Evolutionary conservation across 192 early-diverging fungal genomes (phyloP), one percentile per base, ranked within the genome.

Genomic region (Coemansia asiatica): DNA sequence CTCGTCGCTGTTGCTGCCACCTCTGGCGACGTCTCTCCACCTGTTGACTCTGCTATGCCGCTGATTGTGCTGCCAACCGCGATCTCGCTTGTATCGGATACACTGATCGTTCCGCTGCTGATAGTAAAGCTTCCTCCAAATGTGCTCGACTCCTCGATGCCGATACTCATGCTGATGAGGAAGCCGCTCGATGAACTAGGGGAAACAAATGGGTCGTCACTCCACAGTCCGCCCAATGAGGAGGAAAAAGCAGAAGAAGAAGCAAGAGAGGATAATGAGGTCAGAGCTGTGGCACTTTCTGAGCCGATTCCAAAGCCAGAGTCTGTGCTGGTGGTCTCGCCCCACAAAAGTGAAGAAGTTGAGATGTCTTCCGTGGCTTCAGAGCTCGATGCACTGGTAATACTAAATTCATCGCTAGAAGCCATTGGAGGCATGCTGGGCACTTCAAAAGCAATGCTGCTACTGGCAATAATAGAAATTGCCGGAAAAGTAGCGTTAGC

Each of bases 161-260:
- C 46, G 2, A 27, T 58, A 26, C 33, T 53, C 15, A 40, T 40
- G 56, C 60, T 63, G 26, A 56, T 36, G 15, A 51, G 59, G 2
- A 57, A 6, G n/a, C 61, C 36, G 46, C 27, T 57, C 0, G 66
- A 64, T 29, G 66, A 53, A 1, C 16, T 40, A 10, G 66, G 26
- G 26, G 36, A 46, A 21, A 61, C 27, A 1, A 66, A 61, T 28
- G 72, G 31, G 5, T 64, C 22, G 28, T 61, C 38, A 38, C 60
- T 61, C 35, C 59, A 65, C 49, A 68, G 16, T 1, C 38, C 63
- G 25, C 47, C 18, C 0, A 4, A 13, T 26, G 47, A 53, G 10
- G 65, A 67, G 1, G 66, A 60, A 35, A 58, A 54, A 9, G 2
- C 26, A 29, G 56, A 33, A 51, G 29, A 15, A 44, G 7, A 8